Evolutionary conservation across 495 filamentous ascomycete species (phyloP), one percentile per base, ranked within the genome.

Genomic region (Xylaria nigripes): DNA sequence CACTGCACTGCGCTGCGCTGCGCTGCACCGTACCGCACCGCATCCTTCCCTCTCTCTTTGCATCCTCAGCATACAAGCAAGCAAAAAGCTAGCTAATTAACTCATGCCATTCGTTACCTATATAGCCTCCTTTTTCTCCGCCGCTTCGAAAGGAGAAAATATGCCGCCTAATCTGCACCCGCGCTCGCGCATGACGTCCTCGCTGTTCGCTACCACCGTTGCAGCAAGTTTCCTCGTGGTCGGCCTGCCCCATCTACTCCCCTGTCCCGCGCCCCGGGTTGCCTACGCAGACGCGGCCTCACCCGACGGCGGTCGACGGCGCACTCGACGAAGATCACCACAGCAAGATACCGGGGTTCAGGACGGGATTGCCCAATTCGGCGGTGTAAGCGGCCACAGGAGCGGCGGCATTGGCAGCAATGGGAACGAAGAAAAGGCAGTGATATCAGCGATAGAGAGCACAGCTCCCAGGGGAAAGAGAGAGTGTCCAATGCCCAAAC

Each of bases 121-220:
- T n/a, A n/a, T n/a, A n/a, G n/a, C n/a, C n/a, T n/a, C n/a, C n/a
- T n/a, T n/a, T n/a, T n/a, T n/a, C n/a, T n/a, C n/a, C n/a, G n/a
- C n/a, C n/a, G n/a, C n/a, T n/a, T n/a, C n/a, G n/a, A n/a, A n/a
- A n/a, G n/a, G n/a, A 6, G 12, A 18, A 54, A 74, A 55, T 50
- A 95, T 96, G 90, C 86, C 91, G 49, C 88, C 89, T 32, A 84
- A 88, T 73, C 86, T 98, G 25, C 93, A 98, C 70, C 93, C 93
- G 6, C 83, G 89, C 61, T 96, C 90, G 47, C 85, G 88, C 64
- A 83, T 86, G 67, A 98, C 93, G 55, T 87, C 83, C 45, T 89
- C 90, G 23, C 85, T 98, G 24, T 98, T 98, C 74, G 88, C 89
- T 44, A 87, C 85, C n/a, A 96, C 90, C n/a, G 78, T 96, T 32